Base-by-base conservation (phyloP, 2,329 filamentous ascomycete species). In the Uncinocarpus reesii region DNA sequence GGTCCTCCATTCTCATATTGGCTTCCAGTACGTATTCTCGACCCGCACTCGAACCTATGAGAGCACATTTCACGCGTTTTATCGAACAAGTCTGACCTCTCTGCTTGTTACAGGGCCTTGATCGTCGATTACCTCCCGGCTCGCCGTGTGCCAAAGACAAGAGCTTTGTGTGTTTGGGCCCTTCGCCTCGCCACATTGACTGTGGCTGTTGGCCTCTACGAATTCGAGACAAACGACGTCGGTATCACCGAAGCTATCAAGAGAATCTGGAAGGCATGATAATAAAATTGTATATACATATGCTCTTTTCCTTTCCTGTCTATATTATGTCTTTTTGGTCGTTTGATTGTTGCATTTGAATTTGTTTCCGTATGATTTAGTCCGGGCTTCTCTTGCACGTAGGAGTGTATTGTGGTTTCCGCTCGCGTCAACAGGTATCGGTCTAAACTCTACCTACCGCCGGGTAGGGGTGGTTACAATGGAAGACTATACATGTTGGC, bases 171-270 rank as follows among this genome's bases (percentile, higher is more conserved):
- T 64, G 79, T 77, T 67, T 96, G 88, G 88, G 72, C 75, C 31
- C 78, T 96, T 54, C 88, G 89, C 62, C 70, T 75, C 38, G 81
- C 79, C 52, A 95, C 93, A 8, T 74, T 90, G 50, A 72, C 86
- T 45, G 86, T 89, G 54, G 88, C 85, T 43, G 76, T 95, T 56
- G 89, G 89, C 50, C 76, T 96, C 62, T 98, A 98, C 71, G 90
- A 96, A 70, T 96, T 96, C 61, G 92, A 98, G 81, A 98, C 92
- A 26, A 96, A 95, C 64, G 92, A 98, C 58, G 87, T 98, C 45
- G 92, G 92, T 56, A 68, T 98, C 52, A 95, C 88, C 7, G 90
- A 94, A 76, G 83, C 82, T 26, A 76, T 95, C 57, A 87, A 84
- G 77, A 79, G 84, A 64, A 73, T 96, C 54, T 98, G 92, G 92